A percentile compares a stretch with the other conserved stretches of the same genome.
phyloP scores from a whole-genome alignment of 1,284 basidiomycete genomes.

The Abortiporus biennis region DNA sequence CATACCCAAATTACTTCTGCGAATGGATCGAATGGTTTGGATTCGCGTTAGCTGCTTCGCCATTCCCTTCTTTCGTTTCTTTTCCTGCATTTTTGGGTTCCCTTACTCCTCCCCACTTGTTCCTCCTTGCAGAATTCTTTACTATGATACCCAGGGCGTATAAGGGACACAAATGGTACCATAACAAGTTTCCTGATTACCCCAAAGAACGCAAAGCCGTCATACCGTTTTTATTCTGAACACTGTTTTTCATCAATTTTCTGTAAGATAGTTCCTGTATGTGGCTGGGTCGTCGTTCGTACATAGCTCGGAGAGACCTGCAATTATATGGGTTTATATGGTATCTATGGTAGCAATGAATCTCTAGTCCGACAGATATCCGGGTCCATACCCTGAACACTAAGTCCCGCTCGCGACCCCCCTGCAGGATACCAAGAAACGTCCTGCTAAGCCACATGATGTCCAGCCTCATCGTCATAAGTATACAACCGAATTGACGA shows the following conservation, averaged over 20 bases:
- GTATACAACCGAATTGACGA: no score
- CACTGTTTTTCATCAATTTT: background rate
- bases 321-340: no score
- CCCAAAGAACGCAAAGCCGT: constrained; percentile 44
- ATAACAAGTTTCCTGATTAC: constrained; percentile 54
- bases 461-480: no score
- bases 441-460: no score
- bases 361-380: no score
- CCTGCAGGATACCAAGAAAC: no score
- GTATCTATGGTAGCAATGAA: no score
- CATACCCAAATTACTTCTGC: constrained; percentile 92
- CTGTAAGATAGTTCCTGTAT: no score
- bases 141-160: constrained; percentile 78
- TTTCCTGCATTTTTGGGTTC: constrained; percentile 21
- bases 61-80: constrained; percentile 27
- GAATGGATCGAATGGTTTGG: constrained; percentile 89
- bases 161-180: constrained; percentile 81
- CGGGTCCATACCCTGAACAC: no score
- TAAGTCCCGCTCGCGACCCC: no score
- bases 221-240: constrained; percentile 35
- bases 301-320: no score
- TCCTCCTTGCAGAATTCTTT: constrained; percentile 64
- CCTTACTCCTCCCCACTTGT: constrained; percentile 62
- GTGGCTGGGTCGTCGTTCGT: no score
- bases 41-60: constrained; percentile 64